Evolutionary conservation across 257 asterid species (phyloP).

Genomic region (Echites panduratus): DNA sequence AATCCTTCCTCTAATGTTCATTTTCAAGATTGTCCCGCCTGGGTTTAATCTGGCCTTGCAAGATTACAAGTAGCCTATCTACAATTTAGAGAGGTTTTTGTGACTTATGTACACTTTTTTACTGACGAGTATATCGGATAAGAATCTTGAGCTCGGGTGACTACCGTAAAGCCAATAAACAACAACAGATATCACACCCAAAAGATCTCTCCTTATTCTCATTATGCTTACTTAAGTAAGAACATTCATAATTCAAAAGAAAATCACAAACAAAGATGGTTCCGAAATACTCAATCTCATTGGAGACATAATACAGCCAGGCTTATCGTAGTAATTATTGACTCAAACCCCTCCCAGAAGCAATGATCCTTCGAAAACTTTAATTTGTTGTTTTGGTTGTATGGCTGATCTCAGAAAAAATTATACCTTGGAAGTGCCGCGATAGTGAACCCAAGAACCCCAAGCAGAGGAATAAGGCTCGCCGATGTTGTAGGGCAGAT

Average conservation of each 20-base stretch:
- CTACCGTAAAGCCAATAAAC: background rate
- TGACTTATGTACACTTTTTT: background rate
- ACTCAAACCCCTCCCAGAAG: background rate
- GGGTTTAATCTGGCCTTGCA: background rate
- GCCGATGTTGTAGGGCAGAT: constrained; percentile 93
- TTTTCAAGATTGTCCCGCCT: background rate
- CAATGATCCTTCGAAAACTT: background rate
- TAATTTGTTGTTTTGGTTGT: too few species aligned
- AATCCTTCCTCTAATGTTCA: background rate
- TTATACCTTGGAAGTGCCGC: constrained; percentile 74
- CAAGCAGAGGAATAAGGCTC: constrained; percentile 96
- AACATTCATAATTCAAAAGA: background rate
- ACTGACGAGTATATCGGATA: background rate
- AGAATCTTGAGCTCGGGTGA: background rate
- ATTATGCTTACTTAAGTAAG: background rate
- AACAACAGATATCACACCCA: background rate
- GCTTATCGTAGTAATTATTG: background rate
- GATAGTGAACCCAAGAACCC: constrained; percentile 97
- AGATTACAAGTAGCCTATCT: background rate
- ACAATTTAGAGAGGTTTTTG: background rate
- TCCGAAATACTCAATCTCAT: background rate
- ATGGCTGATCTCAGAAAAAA: too few species aligned
- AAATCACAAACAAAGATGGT: background rate
- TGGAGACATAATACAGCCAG: background rate
- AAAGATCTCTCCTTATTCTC: background rate